phyloP scores from a whole-genome alignment of 129 eudicot species.

The Saussurea involucrata region DNA sequence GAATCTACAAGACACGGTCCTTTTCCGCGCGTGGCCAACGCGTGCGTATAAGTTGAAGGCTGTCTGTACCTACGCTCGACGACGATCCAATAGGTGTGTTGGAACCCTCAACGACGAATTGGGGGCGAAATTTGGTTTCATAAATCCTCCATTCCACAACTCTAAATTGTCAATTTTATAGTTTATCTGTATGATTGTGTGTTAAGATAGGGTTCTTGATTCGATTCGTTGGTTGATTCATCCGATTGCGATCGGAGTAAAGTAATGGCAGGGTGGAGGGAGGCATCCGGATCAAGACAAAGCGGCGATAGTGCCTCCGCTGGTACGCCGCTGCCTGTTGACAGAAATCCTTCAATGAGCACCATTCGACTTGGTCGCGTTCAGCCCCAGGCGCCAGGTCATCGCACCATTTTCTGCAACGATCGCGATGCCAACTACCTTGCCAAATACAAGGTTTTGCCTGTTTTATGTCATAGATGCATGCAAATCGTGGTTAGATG shows the following conservation, averaged over 20 bases:
- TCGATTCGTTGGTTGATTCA: background rate
- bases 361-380: constrained; percentile 89
- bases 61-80: constrained; percentile 25
- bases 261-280: constrained; percentile 39
- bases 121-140: background rate
- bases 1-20: background rate
- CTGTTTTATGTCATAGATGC: background rate
- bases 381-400: constrained; percentile 98
- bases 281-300: constrained; percentile 42
- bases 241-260: constrained; percentile 26
- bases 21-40: constrained; percentile 16
- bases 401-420: constrained; percentile 88
- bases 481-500: background rate
- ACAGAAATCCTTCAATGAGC: constrained; percentile 32
- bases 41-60: background rate
- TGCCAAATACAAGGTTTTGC: constrained; percentile 82
- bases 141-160: constrained; percentile 6
- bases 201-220: constrained; percentile 22
- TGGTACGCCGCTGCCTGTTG: constrained; percentile 33
- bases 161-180: background rate
- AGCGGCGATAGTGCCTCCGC: constrained; percentile 24
- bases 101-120: constrained; percentile 11
- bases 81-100: constrained; percentile 18
- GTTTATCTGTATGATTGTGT: constrained; percentile 5
- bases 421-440: constrained; percentile 88